Percentiles rank a stretch among this genome's conserved stretches.
Evolutionary conservation across 495 filamentous ascomycete species (phyloP).

Genomic region (Aspergillus wentii): DNA sequence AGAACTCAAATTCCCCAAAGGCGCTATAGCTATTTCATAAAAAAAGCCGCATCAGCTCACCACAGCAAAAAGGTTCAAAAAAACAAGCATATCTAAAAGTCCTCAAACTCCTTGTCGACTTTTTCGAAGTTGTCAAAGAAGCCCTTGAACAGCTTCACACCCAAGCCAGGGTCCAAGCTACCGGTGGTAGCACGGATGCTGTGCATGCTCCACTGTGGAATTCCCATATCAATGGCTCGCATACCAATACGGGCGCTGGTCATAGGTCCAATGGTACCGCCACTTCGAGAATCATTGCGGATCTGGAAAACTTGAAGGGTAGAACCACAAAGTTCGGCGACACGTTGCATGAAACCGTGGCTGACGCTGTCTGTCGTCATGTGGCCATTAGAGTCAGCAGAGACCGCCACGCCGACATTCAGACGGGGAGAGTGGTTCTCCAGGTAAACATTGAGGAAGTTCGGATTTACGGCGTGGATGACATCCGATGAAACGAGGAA

Average conservation of each 20-base stretch:
- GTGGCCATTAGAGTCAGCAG: slow-evolving; percentile 85
- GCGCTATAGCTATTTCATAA: too few species aligned
- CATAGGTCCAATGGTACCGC: slow-evolving; percentile 96
- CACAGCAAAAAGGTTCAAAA: too few species aligned
- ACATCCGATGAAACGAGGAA: slow-evolving; percentile 94
- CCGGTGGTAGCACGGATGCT: slow-evolving; percentile 89
- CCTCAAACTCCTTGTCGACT: slow-evolving; percentile 78
- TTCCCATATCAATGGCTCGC: slow-evolving; percentile 81
- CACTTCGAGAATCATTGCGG: slow-evolving; percentile 79
- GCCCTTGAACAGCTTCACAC: slow-evolving; percentile 81
- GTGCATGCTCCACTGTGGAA: slow-evolving; percentile 94
- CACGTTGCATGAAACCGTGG: slow-evolving; percentile 65
- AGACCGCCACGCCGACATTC: slow-evolving; percentile 84
- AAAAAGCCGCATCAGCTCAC: too few species aligned
- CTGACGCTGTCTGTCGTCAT: slow-evolving; percentile 87
- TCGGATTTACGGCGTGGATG: slow-evolving; percentile 91
- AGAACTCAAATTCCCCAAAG: too few species aligned
- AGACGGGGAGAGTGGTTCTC: slow-evolving; percentile 78
- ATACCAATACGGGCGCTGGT: slow-evolving; percentile 75
- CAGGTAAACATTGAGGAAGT: slow-evolving; percentile 78
- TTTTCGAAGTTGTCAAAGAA: slow-evolving; percentile 86
- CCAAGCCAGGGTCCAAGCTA: slow-evolving; percentile 79
- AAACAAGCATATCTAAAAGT: slow-evolving; percentile 31
- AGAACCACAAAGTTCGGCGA: slow-evolving; percentile 64
- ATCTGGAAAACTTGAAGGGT: slow-evolving; percentile 91